phyloP scores from a whole-genome alignment of 2,329 filamentous ascomycete species.

The Colletotrichum agaves region DNA sequence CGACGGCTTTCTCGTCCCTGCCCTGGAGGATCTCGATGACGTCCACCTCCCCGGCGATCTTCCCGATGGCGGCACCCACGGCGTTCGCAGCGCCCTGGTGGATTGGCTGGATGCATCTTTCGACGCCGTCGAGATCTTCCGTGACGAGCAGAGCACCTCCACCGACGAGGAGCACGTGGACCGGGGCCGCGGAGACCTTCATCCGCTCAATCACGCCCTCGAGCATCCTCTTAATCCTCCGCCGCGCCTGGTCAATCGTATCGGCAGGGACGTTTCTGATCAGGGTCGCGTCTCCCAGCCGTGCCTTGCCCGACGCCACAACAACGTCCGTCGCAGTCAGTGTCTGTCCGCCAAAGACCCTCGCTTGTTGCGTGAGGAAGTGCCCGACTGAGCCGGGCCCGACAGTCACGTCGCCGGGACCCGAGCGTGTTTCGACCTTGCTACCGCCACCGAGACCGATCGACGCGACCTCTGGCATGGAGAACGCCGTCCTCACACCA shows the following conservation, averaged over 20 bases:
- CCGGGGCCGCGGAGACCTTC: slow-evolving; percentile 63
- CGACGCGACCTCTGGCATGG: slow-evolving; percentile 65
- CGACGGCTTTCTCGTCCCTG: slow-evolving; percentile 49
- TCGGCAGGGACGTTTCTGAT: slow-evolving; percentile 42
- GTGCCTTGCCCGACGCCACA: slow-evolving; percentile 48
- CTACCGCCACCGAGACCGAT: slow-evolving; percentile 68
- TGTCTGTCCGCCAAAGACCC: slow-evolving; percentile 63
- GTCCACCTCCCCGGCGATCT: slow-evolving; percentile 64
- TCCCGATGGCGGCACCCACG: slow-evolving; percentile 68
- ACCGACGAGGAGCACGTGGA: slow-evolving; percentile 66
- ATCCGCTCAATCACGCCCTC: slow-evolving; percentile 65
- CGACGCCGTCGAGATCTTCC: slow-evolving; percentile 59
- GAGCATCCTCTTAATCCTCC: slow-evolving; percentile 57
- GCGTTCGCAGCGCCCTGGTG: slow-evolving; percentile 68
- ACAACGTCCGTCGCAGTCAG: slow-evolving; percentile 65
- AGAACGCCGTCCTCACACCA: slow-evolving; percentile 68
- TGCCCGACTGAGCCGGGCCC: slow-evolving; percentile 68
- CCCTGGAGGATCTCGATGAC: slow-evolving; percentile 59
- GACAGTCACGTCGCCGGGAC: slow-evolving; percentile 50
- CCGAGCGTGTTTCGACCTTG: slow-evolving; percentile 41
- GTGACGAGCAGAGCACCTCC: slow-evolving; percentile 65
- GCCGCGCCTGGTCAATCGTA: slow-evolving; percentile 40
- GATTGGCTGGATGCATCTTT: slow-evolving; percentile 60
- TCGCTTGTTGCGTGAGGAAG: slow-evolving; percentile 57
- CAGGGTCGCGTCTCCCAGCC: slow-evolving; percentile 45